Base-by-base conservation (phyloP, 331 rosid species). In the Spiraea crenata region DNA sequence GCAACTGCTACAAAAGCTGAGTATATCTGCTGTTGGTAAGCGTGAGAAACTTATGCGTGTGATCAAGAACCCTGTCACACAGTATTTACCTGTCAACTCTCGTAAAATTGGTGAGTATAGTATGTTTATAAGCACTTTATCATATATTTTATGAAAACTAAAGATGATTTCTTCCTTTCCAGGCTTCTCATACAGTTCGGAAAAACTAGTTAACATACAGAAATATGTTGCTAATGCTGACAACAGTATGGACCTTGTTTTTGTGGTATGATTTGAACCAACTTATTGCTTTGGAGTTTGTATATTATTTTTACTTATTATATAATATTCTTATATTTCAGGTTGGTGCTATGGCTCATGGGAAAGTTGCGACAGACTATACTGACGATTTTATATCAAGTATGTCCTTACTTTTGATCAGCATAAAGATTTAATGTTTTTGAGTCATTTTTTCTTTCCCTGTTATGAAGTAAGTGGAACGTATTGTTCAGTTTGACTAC, bases 341-440 rank as follows among this genome's bases (percentile, higher is more conserved):
- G 98, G 88, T 88, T 13, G 98, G 98, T 75, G 98, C 97, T 45
- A 88, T 90, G 96, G 89, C 98, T 75, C 89, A 88, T 74, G 98
- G 97, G 69, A 90, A 88, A 85, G 52, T 93, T 76, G 93, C 88
- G 78, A 71, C 87, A 0, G 92, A 87, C 67, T 93, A 84, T 57
- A 85, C 83, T 13, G 90, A 93, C 1, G 98, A 93, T 74, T 83
- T 74, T 60, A 54, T 93, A 79, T 84, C 97, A 76, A 72, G 98
- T 93, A 81, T 12, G 89, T 66, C 19, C 17, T 10, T 55, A 9
- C 51, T 20, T 47, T 48, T 63, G 25, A 12, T 54, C 41, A 13
- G 52, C 38, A 48, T 49, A 49, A 25, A 16, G 2, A 7, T 31
- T 15, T 65, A 31, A 66, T 49, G 19, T 9, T 48, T 63, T 14